Evolutionary conservation across 495 filamentous ascomycete genomes (phyloP).

Genomic region (Trichodelitschia bisporula): DNA sequence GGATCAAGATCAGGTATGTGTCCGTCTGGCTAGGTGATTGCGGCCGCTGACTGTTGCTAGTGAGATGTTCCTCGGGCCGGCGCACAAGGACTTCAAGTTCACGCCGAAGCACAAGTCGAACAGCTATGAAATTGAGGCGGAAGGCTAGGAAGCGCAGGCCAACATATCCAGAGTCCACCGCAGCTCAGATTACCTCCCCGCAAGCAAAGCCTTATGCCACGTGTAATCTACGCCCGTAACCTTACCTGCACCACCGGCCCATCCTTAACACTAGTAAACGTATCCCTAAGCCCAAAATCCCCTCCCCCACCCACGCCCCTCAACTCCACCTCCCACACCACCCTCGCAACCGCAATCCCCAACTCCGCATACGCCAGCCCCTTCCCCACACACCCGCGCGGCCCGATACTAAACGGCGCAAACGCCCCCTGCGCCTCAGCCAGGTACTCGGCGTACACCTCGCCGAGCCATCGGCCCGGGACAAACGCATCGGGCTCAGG

Average conservation of each 20-base stretch:
- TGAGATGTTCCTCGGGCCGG: conserved; percentile 92
- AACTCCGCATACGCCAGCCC: conserved; percentile 11
- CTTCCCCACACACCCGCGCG: conserved; percentile 11
- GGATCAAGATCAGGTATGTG: conserved; percentile 89
- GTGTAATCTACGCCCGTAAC: no score
- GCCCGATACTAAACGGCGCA: conserved; percentile 11
- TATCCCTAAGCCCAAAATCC: conserved; percentile 31
- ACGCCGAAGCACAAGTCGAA: conserved; percentile 97
- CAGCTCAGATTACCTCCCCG: no score
- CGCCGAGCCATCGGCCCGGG: conserved; percentile 10
- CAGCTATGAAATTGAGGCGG: conserved; percentile 38
- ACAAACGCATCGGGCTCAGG: conserved; percentile 8
- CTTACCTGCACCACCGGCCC: conserved; percentile 31
- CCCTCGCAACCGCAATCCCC: conserved; percentile 8
- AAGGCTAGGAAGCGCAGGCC: conserved; percentile 33
- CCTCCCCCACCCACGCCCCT: conserved; percentile 5
- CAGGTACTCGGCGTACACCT: conserved; percentile 1
- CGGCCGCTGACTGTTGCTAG: conserved; percentile 17
- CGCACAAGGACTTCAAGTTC: conserved; percentile 75
- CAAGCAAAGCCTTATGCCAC: no score
- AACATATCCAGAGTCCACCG: no score
- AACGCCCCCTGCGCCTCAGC: conserved; percentile 7
- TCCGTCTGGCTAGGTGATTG: conserved; percentile 1
- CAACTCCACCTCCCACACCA: conserved; percentile 10
- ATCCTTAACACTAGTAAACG: conserved; percentile 30